Conservation (phyloP, 345 rosid genomes). For the Eucalyptus cloeziana region DNA sequence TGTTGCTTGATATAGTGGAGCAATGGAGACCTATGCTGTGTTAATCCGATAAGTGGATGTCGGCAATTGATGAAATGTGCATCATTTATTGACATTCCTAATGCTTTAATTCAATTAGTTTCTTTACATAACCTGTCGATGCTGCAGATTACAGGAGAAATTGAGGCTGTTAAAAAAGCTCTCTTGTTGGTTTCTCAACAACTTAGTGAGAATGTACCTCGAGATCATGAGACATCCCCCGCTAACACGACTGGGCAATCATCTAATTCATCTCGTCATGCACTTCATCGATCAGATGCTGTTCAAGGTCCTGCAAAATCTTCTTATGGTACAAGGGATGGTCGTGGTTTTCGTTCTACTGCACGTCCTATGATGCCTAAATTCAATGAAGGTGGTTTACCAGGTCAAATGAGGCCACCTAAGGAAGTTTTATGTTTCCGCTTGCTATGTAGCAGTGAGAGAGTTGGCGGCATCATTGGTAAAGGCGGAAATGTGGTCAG, state of each 20-base stretch:
- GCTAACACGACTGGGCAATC: slow-evolving; percentile 23
- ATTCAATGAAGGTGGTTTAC: slow-evolving; percentile 25
- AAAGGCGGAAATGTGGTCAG: slow-evolving; percentile 59
- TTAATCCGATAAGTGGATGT: neutral
- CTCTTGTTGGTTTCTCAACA: slow-evolving; percentile 41
- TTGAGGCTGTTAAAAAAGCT: slow-evolving; percentile 54
- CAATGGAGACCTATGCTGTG: neutral
- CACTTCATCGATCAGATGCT: slow-evolving; percentile 18
- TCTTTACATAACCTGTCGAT: neutral
- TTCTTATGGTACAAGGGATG: slow-evolving; percentile 22
- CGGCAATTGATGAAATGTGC: neutral
- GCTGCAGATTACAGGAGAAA: slow-evolving; percentile 50
- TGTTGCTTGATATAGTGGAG: neutral
- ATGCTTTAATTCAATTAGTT: neutral
- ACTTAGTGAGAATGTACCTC: slow-evolving; percentile 37
- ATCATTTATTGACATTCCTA: neutral
- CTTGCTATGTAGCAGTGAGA: slow-evolving; percentile 41
- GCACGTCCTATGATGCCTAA: slow-evolving; percentile 2
- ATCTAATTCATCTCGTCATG: slow-evolving; percentile 16
- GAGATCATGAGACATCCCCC: slow-evolving; percentile 23
- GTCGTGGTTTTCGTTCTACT: slow-evolving; percentile 8
- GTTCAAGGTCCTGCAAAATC: slow-evolving; percentile 22
- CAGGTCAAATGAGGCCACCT: slow-evolving; percentile 26
- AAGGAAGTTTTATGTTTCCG: slow-evolving; percentile 42
- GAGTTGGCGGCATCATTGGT: slow-evolving; percentile 66